Evolutionary conservation across 768 basidiomycete species (phyloP), one percentile per base, ranked within the genome.

Genomic region (Pleurotus tuoliensis): DNA sequence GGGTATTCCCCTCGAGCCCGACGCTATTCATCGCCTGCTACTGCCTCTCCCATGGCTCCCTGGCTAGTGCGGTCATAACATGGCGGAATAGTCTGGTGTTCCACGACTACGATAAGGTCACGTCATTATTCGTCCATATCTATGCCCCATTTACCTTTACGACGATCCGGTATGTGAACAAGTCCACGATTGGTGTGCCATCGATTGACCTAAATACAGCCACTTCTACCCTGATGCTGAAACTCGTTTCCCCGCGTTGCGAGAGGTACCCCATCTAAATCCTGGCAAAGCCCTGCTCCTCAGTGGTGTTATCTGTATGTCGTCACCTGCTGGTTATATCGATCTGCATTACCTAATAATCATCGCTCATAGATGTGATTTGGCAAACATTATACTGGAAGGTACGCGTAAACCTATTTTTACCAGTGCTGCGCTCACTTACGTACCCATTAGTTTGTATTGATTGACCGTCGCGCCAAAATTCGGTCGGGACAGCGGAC

Each of bases 71-170:
- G 0, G 94, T 98, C 48, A 92, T 98, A 62, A 98, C 96, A 8
- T 99, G 97, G 97, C 82, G 97, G 59, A 99, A 99, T 66, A 95
- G 92, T 61, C 84, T 99, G 20, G 97, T 99, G 2, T 99, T 99
- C 75, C 97, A 99, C 65, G 94, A 96, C 65, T 81, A 85, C 55
- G 97, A 99, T 70, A 98, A 98, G 71, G 91, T 98, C 66, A 98
- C 92, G 15, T 93, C 90, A 8, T 75, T 99, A 22, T 98, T 95
- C 73, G 83, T 99, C 30, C 97, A 99, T 67, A 88, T 98, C 56
- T 98, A 97, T 66, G 82, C 92, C 0, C 92, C 97, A 0, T 84
- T 96, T 59, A 86, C 88, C 3, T 91, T 99, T 63, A 94, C 92
- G 12, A 88, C 94, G 20, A 94, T 98, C 55, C 80, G 91, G 92